These are phyloP conservation scores for Aspergillus cavernicola DNA, from an alignment of 495 filamentous ascomycete genomes.

Conservation along the genomic window DNA sequence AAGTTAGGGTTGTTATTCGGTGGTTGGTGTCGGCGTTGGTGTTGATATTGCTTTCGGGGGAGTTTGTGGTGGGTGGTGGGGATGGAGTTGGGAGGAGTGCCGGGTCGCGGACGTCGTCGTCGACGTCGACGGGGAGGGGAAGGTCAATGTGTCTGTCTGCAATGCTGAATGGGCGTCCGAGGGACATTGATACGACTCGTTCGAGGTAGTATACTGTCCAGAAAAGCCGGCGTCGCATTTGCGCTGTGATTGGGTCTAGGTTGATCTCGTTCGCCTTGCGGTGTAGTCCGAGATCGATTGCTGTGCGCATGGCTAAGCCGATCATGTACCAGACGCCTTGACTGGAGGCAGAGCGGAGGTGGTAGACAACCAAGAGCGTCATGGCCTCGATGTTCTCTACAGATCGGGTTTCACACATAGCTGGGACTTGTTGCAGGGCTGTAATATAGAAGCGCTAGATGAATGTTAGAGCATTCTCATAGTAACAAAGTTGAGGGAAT, in stretches of 20 bases:
- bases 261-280: slow-evolving; percentile 46
- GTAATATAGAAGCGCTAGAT: slow-evolving; percentile 43
- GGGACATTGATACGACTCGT: slow-evolving; percentile 46
- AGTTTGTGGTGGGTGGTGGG: slow-evolving; percentile 16
- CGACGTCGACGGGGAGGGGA: slow-evolving; percentile 43
- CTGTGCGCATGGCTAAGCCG: slow-evolving; percentile 52
- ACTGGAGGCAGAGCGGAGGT: slow-evolving; percentile 48
- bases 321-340: slow-evolving; percentile 58
- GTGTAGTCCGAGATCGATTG: slow-evolving; percentile 51
- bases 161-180: slow-evolving; percentile 50
- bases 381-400: slow-evolving; percentile 55
- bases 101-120: slow-evolving; percentile 46
- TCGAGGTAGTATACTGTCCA: slow-evolving; percentile 55
- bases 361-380: slow-evolving; percentile 50
- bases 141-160: slow-evolving; percentile 52
- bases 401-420: slow-evolving; percentile 47
- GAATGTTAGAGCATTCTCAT: neutral
- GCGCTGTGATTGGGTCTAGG: slow-evolving; percentile 43
- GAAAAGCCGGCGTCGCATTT: slow-evolving; percentile 48
- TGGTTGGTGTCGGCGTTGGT: slow-evolving; percentile 16
- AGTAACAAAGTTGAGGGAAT: neutral
- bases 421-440: slow-evolving; percentile 48
- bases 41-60: neutral
- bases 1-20: slow-evolving; percentile 42
- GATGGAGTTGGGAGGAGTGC: slow-evolving; percentile 30